Conservation (phyloP, 768 basidiomycete genomes). For the Tulasnella sp. region DNA sequence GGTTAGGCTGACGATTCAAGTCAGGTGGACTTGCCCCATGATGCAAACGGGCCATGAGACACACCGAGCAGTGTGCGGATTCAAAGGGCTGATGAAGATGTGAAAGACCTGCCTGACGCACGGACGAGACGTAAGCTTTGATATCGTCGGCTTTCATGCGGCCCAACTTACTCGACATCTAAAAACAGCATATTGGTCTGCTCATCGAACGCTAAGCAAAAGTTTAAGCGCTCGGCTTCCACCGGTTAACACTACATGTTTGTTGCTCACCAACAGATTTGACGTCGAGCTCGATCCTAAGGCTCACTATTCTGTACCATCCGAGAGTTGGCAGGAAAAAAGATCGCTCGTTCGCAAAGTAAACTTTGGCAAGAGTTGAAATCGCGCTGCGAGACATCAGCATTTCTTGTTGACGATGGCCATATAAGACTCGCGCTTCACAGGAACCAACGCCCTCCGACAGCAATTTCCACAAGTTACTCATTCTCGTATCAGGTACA, state of each 20-base stretch:
- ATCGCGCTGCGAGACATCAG: no score
- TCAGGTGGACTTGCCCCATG: not conserved
- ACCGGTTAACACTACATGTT: not conserved
- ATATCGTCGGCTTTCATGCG: not conserved
- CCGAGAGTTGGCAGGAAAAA: not conserved
- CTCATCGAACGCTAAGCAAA: constrained; percentile 1
- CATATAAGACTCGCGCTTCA: no score
- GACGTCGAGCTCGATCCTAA: not conserved
- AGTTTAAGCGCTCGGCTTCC: not conserved
- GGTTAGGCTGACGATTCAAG: not conserved
- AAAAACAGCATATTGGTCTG: not conserved
- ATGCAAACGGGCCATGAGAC: not conserved
- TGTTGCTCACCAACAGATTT: constrained; percentile 5
- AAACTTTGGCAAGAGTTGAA: no score
- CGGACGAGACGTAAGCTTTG: not conserved
- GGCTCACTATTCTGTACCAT: constrained; percentile 17
- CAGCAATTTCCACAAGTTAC: no score
- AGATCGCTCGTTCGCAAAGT: not conserved
- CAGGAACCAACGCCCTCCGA: no score
- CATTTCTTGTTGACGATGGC: no score
- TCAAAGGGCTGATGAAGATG: not conserved
- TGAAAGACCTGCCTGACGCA: constrained; percentile 8
- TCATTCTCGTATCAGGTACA: no score
- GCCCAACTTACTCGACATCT: not conserved
- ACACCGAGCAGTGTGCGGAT: constrained; percentile 11